Conservation (phyloP, 2,329 filamentous ascomycete genomes). For the Scytalidium lignicola region DNA sequence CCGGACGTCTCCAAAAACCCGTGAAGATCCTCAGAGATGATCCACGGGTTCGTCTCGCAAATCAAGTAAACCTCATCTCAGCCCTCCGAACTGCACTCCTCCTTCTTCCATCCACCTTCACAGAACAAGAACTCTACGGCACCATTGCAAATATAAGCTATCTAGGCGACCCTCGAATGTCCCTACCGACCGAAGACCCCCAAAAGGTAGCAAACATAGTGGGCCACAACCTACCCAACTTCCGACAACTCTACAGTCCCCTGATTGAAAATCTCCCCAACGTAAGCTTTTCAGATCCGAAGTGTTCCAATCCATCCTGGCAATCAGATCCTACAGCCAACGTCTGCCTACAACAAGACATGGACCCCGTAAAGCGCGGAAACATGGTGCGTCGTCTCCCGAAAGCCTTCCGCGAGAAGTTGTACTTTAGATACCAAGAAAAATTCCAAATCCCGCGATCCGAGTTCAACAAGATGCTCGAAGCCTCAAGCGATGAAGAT, state of each 20-base stretch:
- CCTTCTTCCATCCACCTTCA: conserved; percentile 77
- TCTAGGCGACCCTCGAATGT: conserved; percentile 94
- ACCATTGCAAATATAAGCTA: conserved; percentile 93
- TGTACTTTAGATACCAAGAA: conserved; percentile 93
- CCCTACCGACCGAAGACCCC: conserved; percentile 81
- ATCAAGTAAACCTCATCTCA: conserved; percentile 91
- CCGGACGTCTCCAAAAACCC: conserved; percentile 91
- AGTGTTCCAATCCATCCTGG: conserved; percentile 55
- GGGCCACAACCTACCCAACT: conserved; percentile 82
- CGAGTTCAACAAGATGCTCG: conserved; percentile 82
- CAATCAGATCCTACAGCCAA: conserved; percentile 58
- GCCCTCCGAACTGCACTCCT: conserved; percentile 86
- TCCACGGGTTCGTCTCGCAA: conserved; percentile 83
- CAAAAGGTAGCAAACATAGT: conserved; percentile 95
- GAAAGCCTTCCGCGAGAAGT: conserved; percentile 75
- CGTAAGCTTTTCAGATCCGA: conserved; percentile 66
- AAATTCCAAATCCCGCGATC: conserved; percentile 80
- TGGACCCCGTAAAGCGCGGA: conserved; percentile 83
- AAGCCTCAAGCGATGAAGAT: conserved; percentile 67
- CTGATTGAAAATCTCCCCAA: conserved; percentile 89
- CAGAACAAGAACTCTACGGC: conserved; percentile 80
- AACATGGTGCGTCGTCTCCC: conserved; percentile 96
- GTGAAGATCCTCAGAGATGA: conserved; percentile 97
- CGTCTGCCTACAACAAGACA: conserved; percentile 74
- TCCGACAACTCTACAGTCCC: conserved; percentile 84